Evolutionary conservation across 2,329 filamentous ascomycete species (phyloP), one percentile per base, ranked within the genome.

Genomic region (Trichothecium roseum): DNA sequence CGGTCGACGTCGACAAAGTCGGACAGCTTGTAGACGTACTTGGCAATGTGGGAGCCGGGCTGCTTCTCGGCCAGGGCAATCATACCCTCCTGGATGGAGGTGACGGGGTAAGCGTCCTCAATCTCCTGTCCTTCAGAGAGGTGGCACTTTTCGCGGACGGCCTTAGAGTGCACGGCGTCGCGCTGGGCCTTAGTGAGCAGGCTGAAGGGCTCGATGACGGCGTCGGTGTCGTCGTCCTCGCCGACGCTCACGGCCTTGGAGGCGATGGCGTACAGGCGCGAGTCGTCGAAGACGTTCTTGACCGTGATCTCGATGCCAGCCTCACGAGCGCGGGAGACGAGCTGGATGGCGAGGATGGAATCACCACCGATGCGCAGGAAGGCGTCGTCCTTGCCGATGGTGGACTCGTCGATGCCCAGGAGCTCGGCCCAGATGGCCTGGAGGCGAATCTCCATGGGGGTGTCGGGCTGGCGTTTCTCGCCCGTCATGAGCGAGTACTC

Each of bases 31-130:
- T 49, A 37, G 8, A 44, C 46, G 28, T 48, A 43, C 32, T 49
- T 45, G 4, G 52, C 49, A 10, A 60, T 46, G 29, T 63, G 62
- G 2, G 51, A 51, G 3, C 53, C 56, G 2, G 40, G 24, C 8
- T 52, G 43, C 20, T 49, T 48, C 28, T 42, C 44, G 2, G 56
- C 48, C 3, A 59, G 42, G 1, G 55, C 50, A 15, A 63, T 45
- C 3, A 63, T 47, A 4, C 54, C 55, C 40, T 56, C 55, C 34
- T 62, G 59, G 4, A 61, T 44, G 4, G 51, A 46, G 15, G 55
- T 54, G 45, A 54, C 57, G 7, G 57, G 59, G 32, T 55, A 62
- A 2, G 54, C 40, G 36, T 62, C 55, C 20, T 53, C 35, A 24
- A 22, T 24, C 8, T 24, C 28, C 8, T 16, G 12, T 12, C 22